Conservation (phyloP, 228 moss, liverwort and hornwort genomes). For the Sphagnum fallax region DNA sequence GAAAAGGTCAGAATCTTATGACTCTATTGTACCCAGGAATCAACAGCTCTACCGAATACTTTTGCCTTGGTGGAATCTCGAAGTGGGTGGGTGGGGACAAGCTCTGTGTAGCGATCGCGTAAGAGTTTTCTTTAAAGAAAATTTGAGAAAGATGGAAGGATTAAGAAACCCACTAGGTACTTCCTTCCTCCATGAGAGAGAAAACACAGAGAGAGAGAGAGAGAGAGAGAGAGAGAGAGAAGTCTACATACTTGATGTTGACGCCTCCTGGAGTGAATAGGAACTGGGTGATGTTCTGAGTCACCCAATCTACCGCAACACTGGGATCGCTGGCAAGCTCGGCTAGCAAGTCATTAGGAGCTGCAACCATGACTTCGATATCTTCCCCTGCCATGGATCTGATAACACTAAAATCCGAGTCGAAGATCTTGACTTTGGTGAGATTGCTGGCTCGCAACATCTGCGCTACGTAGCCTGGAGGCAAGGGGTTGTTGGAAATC, state of each 20-base stretch:
- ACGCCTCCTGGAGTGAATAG: constrained; percentile 31
- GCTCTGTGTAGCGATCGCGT: too few species aligned
- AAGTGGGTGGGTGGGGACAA: too few species aligned
- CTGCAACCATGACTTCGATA: constrained; percentile 54
- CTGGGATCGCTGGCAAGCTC: constrained; percentile 15
- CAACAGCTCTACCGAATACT: too few species aligned
- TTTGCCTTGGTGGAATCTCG: too few species aligned
- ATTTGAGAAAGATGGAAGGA: too few species aligned
- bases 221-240: background rate
- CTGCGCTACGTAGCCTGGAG: constrained; percentile 25
- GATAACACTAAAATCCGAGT: constrained; percentile 21
- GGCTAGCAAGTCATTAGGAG: constrained; percentile 39
- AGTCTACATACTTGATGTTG: constrained; percentile 31
- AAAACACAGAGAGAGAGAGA: background rate
- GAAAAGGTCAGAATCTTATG: too few species aligned
- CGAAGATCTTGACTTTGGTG: constrained; percentile 43
- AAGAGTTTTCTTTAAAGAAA: too few species aligned
- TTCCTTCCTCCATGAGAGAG: too few species aligned
- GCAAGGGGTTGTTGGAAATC: constrained; percentile 35
- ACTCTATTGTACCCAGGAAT: too few species aligned
- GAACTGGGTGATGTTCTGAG: constrained; percentile 28
- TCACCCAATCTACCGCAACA: constrained; percentile 33
- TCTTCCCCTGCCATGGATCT: constrained; percentile 25
- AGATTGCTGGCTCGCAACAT: constrained; percentile 31
- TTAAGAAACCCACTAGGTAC: too few species aligned